Evolutionary conservation across 1,284 basidiomycete genomes (phyloP).

Genomic region (Trichosporon ovoides): DNA sequence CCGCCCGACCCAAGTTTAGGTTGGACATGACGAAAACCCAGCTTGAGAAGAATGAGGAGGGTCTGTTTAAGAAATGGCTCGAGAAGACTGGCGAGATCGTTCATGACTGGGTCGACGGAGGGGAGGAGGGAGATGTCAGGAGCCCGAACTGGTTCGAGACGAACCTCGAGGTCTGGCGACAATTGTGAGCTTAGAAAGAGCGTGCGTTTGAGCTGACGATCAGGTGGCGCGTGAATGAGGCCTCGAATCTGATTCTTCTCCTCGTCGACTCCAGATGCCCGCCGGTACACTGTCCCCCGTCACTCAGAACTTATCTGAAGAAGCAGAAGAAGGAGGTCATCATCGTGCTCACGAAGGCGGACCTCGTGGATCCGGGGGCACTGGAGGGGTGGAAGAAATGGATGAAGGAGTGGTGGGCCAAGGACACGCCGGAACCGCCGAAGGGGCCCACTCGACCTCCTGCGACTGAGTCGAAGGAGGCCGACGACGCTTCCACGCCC

Average conservation of each 20-base stretch:
- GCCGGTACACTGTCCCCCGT: slow-evolving; percentile 55
- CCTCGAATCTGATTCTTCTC: slow-evolving; percentile 75
- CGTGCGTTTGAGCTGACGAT: neutral
- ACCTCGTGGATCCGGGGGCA: slow-evolving; percentile 61
- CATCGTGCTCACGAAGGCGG: slow-evolving; percentile 77
- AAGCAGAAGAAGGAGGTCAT: slow-evolving; percentile 58
- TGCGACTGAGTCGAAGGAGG: neutral
- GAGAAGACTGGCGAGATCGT: slow-evolving; percentile 58
- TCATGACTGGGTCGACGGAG: slow-evolving; percentile 53
- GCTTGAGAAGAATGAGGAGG: slow-evolving; percentile 80
- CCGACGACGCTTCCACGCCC: no score
- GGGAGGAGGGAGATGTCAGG: slow-evolving; percentile 25
- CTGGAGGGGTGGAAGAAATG: slow-evolving; percentile 64
- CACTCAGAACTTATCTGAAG: slow-evolving; percentile 51
- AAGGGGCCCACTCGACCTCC: slow-evolving; percentile 19
- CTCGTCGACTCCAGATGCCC: slow-evolving; percentile 83
- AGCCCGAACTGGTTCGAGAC: slow-evolving; percentile 69
- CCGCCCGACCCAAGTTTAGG: slow-evolving; percentile 72
- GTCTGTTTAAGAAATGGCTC: slow-evolving; percentile 69
- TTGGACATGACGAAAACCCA: slow-evolving; percentile 76
- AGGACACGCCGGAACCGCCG: slow-evolving; percentile 1
- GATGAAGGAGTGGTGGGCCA: slow-evolving; percentile 54
- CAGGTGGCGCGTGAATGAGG: slow-evolving; percentile 82
- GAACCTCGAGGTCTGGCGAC: slow-evolving; percentile 86
- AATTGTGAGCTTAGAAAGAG: slow-evolving; percentile 53